Evolutionary conservation across 2,329 filamentous ascomycete genomes (phyloP).

Genomic region (Phialophora verrucosa): DNA sequence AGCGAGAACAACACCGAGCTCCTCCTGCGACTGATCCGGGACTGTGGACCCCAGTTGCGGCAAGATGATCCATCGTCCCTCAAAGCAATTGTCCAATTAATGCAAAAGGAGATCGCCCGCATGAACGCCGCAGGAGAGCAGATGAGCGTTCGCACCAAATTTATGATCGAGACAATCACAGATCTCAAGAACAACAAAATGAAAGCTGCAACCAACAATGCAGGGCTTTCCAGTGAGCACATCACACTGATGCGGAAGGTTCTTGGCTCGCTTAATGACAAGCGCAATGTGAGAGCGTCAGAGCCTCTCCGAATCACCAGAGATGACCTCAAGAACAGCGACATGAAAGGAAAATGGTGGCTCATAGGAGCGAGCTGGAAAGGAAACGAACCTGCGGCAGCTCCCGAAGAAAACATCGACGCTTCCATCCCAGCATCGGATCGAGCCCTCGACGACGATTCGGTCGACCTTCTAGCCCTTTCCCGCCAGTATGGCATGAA

Average conservation of each 20-base stretch:
- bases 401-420: constrained; percentile 30
- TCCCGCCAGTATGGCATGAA: constrained; percentile 84
- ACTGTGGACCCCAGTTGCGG: constrained; percentile 79
- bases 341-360: constrained; percentile 97
- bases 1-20: constrained; percentile 89
- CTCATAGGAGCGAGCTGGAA: constrained; percentile 93
- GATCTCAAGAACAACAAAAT: constrained; percentile 93
- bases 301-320: constrained; percentile 84
- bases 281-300: constrained; percentile 67
- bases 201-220: constrained; percentile 74
- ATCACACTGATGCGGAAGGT: constrained; percentile 87
- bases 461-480: constrained; percentile 72
- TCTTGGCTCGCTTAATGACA: constrained; percentile 73
- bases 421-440: constrained; percentile 33
- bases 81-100: constrained; percentile 82
- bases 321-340: constrained; percentile 78
- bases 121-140: constrained; percentile 65
- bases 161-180: constrained; percentile 96
- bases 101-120: constrained; percentile 74
- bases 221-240: constrained; percentile 77
- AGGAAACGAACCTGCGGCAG: constrained; percentile 47
- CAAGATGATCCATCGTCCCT: constrained; percentile 86
- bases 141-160: constrained; percentile 85
- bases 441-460: constrained; percentile 44
- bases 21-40: constrained; percentile 79